phyloP scores from a whole-genome alignment of 2,329 filamentous ascomycete species.

The Aspergillus ochraceoroseus region DNA sequence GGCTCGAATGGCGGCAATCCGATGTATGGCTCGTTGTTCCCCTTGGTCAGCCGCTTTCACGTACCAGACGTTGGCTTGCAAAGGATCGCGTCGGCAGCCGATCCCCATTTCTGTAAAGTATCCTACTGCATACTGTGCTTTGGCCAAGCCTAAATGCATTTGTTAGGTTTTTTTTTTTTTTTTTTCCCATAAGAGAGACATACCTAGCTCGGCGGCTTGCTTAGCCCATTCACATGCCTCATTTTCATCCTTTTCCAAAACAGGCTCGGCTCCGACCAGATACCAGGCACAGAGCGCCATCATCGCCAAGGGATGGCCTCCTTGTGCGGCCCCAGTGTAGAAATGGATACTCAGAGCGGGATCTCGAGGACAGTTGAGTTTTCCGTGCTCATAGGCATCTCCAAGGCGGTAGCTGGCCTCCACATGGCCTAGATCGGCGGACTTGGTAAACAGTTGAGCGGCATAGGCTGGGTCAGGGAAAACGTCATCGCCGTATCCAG shows the following conservation, averaged over 20 bases:
- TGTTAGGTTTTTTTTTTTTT: not conserved
- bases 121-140: constrained; percentile 88
- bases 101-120: constrained; percentile 99
- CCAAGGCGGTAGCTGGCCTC: constrained; percentile 84
- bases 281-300: constrained; percentile 99
- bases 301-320: constrained; percentile 81
- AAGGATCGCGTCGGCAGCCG: constrained; percentile 84
- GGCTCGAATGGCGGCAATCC: constrained; percentile 78
- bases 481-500: constrained; percentile 88
- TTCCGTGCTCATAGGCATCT: constrained; percentile 94
- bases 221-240: constrained; percentile 96
- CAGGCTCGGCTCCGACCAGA: constrained; percentile 85
- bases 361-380: constrained; percentile 79
- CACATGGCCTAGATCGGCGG: constrained; percentile 82
- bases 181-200: constrained; percentile 33
- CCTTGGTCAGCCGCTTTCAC: constrained; percentile 90
- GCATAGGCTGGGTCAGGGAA: constrained; percentile 89
- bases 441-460: constrained; percentile 88
- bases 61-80: constrained; percentile 98
- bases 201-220: constrained; percentile 79
- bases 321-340: constrained; percentile 86
- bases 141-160: constrained; percentile 41
- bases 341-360: constrained; percentile 94
- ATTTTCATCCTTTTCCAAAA: constrained; percentile 89
- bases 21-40: constrained; percentile 81